Evolutionary conservation across 495 filamentous ascomycete genomes (phyloP), one percentile per base, ranked within the genome.

Genomic region (Pyrenula aspistea): DNA sequence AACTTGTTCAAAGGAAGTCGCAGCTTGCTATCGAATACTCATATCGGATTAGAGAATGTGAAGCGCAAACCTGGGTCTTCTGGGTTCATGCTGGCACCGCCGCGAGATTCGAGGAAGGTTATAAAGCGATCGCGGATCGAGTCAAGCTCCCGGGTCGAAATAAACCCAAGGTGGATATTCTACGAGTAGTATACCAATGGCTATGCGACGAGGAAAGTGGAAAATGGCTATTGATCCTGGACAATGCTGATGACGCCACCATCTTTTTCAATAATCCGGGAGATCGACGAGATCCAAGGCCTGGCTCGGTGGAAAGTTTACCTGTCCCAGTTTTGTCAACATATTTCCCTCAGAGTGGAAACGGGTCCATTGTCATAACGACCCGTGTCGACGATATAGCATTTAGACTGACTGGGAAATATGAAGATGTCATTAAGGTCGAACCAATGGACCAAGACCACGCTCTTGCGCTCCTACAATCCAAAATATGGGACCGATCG

Each of bases 21-120:
- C 75, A 81, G 55, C 71, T 80, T 51, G 77, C 78, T 2, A 72
- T 83, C 47, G 72, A 76, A 56, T 75, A 73, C 56, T 65, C 63
- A 8, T 77, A 75, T 63, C 64, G 65, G 36, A 62, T 67, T 10
- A 54, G 59, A 57, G 62, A 69, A 21, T 25, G 55, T 1, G 54
- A 60, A n/a, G 69, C 73, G 2, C 61, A 67, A 12, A 60, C 58
- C 0, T 69, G 64, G 49, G 59, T 80, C 22, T 76, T 79, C 57
- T 81, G 75, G 78, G 65, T 78, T 0, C 66, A 73, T n/a, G 72
- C 67, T 1, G 58, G 68, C 19, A 66, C 62, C 60, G 20, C 55
- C 19, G 59, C 63, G 2, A 62, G 61, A 53, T 77, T 79, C 55
- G 67, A 74, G 23, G 65, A 75, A 56, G 64, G 63, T 12, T 80